Percentiles rank a stretch among this genome's conserved stretches.
These are phyloP conservation scores for Saturnispora halmiae DNA, from an alignment of 805 yeast species.

Conservation along the genomic window DNA sequence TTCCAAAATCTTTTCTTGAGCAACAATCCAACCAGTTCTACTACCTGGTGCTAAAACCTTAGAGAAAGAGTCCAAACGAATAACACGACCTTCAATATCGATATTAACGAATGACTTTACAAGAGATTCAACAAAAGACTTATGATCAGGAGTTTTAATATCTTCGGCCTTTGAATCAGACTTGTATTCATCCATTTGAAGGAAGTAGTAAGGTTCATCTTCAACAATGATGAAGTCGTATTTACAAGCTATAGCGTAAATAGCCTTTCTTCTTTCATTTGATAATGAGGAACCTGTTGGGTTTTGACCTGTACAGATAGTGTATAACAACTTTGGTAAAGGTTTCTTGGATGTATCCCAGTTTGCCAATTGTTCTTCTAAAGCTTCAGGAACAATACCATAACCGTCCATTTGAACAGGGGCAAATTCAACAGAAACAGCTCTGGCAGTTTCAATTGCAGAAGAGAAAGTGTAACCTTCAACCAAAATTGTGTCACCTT, in stretches of 20 bases:
- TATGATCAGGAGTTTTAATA: constrained; percentile 36
- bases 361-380: constrained; percentile 44
- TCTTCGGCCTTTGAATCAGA: constrained; percentile 31
- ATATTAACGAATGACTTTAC: constrained; percentile 67
- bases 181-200: constrained; percentile 81
- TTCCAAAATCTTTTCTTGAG: constrained; percentile 54
- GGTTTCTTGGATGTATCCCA: constrained; percentile 46
- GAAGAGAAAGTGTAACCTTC: constrained; percentile 73
- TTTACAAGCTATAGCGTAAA: constrained; percentile 72
- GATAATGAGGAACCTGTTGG: constrained; percentile 89
- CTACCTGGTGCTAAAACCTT: constrained; percentile 88
- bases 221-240: constrained; percentile 83
- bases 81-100: constrained; percentile 83
- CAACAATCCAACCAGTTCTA: constrained; percentile 85
- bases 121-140: constrained; percentile 55
- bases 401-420: constrained; percentile 61
- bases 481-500: constrained; percentile 60
- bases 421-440: constrained; percentile 49
- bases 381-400: constrained; percentile 52
- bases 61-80: constrained; percentile 84
- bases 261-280: constrained; percentile 62
- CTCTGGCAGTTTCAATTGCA: constrained; percentile 60
- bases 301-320: constrained; percentile 94
- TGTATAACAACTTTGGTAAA: constrained; percentile 80
- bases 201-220: constrained; percentile 96